phyloP scores from a whole-genome alignment of 2,329 filamentous ascomycete species.

The Scedosporium aurantiacum region DNA sequence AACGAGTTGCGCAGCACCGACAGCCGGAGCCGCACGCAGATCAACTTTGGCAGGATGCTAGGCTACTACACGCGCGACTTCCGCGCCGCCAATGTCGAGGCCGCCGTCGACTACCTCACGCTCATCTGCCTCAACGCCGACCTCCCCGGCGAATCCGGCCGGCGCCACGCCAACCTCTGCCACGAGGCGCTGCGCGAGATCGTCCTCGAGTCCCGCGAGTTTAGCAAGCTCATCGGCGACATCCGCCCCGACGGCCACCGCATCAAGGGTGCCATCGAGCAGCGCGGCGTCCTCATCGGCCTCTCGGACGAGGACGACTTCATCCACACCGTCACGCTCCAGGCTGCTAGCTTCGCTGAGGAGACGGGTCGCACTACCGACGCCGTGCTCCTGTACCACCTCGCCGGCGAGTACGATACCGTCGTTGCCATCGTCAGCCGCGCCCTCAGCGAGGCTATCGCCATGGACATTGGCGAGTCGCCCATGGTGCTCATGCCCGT shows the following conservation, averaged over 20 bases:
- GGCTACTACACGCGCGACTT: slow-evolving; percentile 96
- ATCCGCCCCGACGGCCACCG: slow-evolving; percentile 76
- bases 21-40: slow-evolving; percentile 61
- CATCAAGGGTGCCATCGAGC: slow-evolving; percentile 78
- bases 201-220: slow-evolving; percentile 92
- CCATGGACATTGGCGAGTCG: slow-evolving; percentile 74
- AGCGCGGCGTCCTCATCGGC: slow-evolving; percentile 70
- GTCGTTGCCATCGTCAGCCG: slow-evolving; percentile 87
- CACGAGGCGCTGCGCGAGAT: slow-evolving; percentile 89
- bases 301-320: slow-evolving; percentile 73
- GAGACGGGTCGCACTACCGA: slow-evolving; percentile 90
- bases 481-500: slow-evolving; percentile 68
- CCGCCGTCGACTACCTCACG: slow-evolving; percentile 85
- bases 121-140: slow-evolving; percentile 89
- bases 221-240: slow-evolving; percentile 86
- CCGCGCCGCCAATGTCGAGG: slow-evolving; percentile 76
- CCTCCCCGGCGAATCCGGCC: slow-evolving; percentile 60
- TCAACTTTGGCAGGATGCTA: slow-evolving; percentile 89
- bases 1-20: slow-evolving; percentile 60
- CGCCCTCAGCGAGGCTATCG: slow-evolving; percentile 79
- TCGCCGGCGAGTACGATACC: slow-evolving; percentile 89
- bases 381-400: slow-evolving; percentile 85
- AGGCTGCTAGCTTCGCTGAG: slow-evolving; percentile 85
- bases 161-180: slow-evolving; percentile 69
- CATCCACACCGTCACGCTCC: slow-evolving; percentile 80